Conservation (phyloP, 768 basidiomycete species). For the Suillus discolor region DNA sequence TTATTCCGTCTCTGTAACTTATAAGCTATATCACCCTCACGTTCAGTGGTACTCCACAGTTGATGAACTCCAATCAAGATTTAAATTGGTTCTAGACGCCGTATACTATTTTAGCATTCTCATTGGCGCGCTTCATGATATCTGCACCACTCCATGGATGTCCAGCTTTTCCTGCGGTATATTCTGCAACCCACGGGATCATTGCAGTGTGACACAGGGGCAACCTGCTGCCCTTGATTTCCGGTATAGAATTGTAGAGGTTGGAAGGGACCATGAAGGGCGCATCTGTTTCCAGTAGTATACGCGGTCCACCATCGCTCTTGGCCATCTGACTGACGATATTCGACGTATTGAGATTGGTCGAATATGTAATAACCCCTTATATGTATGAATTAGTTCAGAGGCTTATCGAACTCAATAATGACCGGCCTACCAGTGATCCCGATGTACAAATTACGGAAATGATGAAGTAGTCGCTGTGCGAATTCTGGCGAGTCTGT, state of each 20-base stretch:
- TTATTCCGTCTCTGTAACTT: neutral
- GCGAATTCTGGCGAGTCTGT: slow-evolving; percentile 82
- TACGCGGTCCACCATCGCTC: slow-evolving; percentile 38
- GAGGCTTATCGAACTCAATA: neutral
- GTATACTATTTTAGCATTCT: slow-evolving; percentile 68
- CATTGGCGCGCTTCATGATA: slow-evolving; percentile 62
- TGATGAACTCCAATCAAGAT: neutral
- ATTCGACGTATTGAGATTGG: slow-evolving; percentile 69
- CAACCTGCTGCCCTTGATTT: slow-evolving; percentile 52
- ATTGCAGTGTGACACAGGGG: slow-evolving; percentile 79
- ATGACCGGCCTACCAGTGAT: slow-evolving; percentile 56
- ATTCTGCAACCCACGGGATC: slow-evolving; percentile 86
- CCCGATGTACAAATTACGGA: slow-evolving; percentile 82
- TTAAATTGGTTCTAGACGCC: slow-evolving; percentile 30
- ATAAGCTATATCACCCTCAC: neutral
- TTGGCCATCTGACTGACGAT: slow-evolving; percentile 60
- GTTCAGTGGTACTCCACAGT: neutral
- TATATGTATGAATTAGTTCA: neutral
- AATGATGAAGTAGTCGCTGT: slow-evolving; percentile 67
- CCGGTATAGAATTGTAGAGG: slow-evolving; percentile 58
- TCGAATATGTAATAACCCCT: slow-evolving; percentile 82
- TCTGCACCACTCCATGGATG: slow-evolving; percentile 53
- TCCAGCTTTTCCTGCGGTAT: slow-evolving; percentile 52
- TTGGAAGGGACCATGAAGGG: slow-evolving; percentile 87
- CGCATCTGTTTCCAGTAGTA: slow-evolving; percentile 77